phyloP scores from a whole-genome alignment of 306 rosid species.

The Vigna reflexopilosa region DNA sequence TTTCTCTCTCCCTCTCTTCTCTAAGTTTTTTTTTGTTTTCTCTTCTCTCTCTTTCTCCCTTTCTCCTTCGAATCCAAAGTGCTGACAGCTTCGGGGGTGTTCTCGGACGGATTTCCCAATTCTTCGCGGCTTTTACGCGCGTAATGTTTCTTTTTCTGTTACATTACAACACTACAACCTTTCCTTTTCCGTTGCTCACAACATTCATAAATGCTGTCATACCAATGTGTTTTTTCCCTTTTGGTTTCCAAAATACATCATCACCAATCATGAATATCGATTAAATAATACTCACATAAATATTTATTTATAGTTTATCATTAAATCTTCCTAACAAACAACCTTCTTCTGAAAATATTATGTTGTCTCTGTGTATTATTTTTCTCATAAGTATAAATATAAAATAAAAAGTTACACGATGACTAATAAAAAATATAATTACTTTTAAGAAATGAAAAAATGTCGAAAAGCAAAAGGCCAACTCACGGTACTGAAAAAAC shows the following conservation, averaged over 20 bases:
- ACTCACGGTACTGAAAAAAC: conserved; percentile 2
- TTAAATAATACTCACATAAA: background rate
- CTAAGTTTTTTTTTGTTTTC: conserved; percentile 4
- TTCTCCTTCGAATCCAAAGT: conserved; percentile 39
- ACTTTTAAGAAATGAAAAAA: background rate
- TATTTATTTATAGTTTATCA: background rate
- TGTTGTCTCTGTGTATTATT: no score
- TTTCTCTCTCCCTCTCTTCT: conserved; percentile 23
- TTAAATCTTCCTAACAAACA: background rate
- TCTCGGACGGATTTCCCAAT: conserved; percentile 69
- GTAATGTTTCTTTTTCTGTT: conserved; percentile 35
- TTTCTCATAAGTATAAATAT: no score
- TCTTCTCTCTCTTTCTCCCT: conserved; percentile 13
- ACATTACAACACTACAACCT: background rate
- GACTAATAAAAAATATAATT: background rate
- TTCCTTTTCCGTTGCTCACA: background rate
- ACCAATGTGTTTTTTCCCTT: background rate
- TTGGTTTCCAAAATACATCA: background rate
- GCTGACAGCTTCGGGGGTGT: conserved; percentile 55
- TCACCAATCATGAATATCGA: background rate
- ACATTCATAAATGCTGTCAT: background rate
- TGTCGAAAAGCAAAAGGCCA: background rate
- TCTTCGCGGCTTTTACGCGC: conserved; percentile 63
- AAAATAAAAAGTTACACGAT: no score
- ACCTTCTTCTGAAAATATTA: background rate